Percentiles rank a stretch among this genome's conserved stretches.
phyloP scores from a whole-genome alignment of 176 grass and related monocot species.

The Carex pumila region DNA sequence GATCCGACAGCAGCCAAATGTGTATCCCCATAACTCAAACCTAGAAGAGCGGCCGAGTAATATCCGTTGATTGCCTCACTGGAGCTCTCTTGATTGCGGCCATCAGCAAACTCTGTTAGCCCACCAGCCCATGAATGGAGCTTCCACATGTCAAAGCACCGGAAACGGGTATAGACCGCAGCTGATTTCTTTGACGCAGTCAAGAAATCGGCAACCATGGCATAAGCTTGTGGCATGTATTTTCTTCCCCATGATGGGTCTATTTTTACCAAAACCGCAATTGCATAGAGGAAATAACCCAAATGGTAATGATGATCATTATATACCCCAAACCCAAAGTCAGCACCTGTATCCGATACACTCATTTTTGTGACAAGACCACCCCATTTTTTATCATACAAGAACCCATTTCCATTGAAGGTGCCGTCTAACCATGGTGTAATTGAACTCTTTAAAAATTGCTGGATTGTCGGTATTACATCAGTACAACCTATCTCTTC shows the following conservation, averaged over 20 bases:
- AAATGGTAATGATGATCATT: conserved; percentile 99
- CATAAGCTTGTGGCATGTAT: conserved; percentile 74
- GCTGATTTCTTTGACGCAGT: conserved; percentile 48
- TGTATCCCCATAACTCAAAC: conserved; percentile 72
- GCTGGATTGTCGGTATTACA: conserved; percentile 49
- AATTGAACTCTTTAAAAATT: conserved; percentile 42
- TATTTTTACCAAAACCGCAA: conserved; percentile 81
- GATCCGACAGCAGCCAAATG: conserved; percentile 50
- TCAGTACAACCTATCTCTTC: conserved; percentile 73
- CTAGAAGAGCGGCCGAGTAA: conserved; percentile 67
- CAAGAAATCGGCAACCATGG: conserved; percentile 84
- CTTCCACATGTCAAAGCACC: conserved; percentile 89
- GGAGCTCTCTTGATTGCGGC: conserved; percentile 94
- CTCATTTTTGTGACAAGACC: conserved; percentile 70
- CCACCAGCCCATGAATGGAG: conserved; percentile 92
- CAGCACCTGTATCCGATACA: conserved; percentile 44
- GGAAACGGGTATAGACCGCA: conserved; percentile 43
- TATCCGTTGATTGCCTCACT: conserved; percentile 86
- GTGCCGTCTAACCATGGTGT: conserved; percentile 84
- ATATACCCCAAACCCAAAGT: conserved; percentile 85
- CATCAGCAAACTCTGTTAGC: conserved; percentile 71
- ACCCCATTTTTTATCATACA: conserved; percentile 76
- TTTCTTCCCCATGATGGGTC: conserved; percentile 76
- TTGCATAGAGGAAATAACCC: conserved; percentile 93
- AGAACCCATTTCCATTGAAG: conserved; percentile 64